A percentile compares a stretch with the other conserved stretches of the same genome.
These are phyloP conservation scores for Apiospora pterosperma DNA, from an alignment of 2,329 filamentous ascomycete genomes.

Conservation along the genomic window DNA sequence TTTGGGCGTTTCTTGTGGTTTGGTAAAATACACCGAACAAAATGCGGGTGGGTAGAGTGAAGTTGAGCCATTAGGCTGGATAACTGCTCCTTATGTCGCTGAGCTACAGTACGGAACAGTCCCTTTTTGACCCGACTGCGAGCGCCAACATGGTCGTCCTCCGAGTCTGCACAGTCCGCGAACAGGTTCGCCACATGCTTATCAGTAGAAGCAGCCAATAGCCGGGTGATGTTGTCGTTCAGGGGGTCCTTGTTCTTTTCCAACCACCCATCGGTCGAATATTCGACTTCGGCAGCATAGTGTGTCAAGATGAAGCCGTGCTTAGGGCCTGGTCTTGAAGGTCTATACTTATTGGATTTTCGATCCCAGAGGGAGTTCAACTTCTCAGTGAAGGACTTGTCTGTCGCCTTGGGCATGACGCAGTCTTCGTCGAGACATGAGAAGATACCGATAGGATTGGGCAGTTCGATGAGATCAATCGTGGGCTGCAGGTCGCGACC, in stretches of 20 bases:
- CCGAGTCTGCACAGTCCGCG: slow-evolving; percentile 77
- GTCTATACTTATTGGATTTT: slow-evolving; percentile 89
- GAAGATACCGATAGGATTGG: slow-evolving; percentile 98
- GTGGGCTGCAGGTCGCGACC: slow-evolving; percentile 95
- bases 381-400: slow-evolving; percentile 96
- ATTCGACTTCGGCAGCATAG: slow-evolving; percentile 97
- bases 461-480: slow-evolving; percentile 92
- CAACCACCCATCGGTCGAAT: slow-evolving; percentile 90
- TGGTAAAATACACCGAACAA: slow-evolving; percentile 94
- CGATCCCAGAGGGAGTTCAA: slow-evolving; percentile 96
- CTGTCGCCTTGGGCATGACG: slow-evolving; percentile 98
- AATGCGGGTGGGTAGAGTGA: slow-evolving; percentile 95
- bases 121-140: slow-evolving; percentile 91
- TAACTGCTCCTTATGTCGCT: slow-evolving; percentile 97
- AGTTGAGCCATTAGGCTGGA: slow-evolving; percentile 92
- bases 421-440: slow-evolving; percentile 97
- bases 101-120: slow-evolving; percentile 92
- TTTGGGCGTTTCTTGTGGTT: slow-evolving; percentile 98
- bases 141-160: slow-evolving; percentile 67
- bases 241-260: slow-evolving; percentile 99
- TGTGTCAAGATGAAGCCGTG: slow-evolving; percentile 96
- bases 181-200: slow-evolving; percentile 83
- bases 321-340: slow-evolving; percentile 67
- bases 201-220: slow-evolving; percentile 79
- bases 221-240: slow-evolving; percentile 91